phyloP scores from a whole-genome alignment of 2,329 filamentous ascomycete species.

The Tolypocladium paradoxum region DNA sequence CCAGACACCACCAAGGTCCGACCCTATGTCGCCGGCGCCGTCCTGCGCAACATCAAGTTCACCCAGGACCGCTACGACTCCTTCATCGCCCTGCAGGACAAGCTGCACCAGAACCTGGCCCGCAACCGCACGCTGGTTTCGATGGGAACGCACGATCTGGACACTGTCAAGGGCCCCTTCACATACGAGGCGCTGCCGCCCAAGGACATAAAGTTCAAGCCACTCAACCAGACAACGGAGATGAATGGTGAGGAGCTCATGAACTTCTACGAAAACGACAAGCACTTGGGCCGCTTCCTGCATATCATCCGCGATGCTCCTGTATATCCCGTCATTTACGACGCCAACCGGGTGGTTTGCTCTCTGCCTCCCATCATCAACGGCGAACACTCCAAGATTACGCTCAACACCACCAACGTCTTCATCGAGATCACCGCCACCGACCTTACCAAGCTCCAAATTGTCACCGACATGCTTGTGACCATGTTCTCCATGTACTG shows the following conservation, averaged over 20 bases:
- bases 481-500: constrained; percentile 96
- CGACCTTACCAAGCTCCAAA: constrained; percentile 90
- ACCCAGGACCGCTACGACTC: constrained; percentile 86
- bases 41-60: constrained; percentile 85
- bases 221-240: constrained; percentile 81
- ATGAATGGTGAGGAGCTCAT: constrained; percentile 86
- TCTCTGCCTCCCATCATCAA: constrained; percentile 98
- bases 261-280: constrained; percentile 91
- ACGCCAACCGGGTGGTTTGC: constrained; percentile 76
- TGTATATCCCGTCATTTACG: constrained; percentile 92
- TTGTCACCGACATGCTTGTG: constrained; percentile 90
- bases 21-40: constrained; percentile 79
- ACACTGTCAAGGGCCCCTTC: constrained; percentile 89
- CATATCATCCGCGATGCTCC: constrained; percentile 91
- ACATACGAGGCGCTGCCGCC: constrained; percentile 88
- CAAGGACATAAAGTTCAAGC: constrained; percentile 83
- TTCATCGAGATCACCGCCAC: constrained; percentile 96
- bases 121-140: constrained; percentile 89
- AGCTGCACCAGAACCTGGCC: constrained; percentile 92
- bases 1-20: constrained; percentile 67
- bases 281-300: constrained; percentile 78
- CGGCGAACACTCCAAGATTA: constrained; percentile 93
- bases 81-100: constrained; percentile 96
- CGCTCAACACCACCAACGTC: constrained; percentile 78
- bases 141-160: constrained; percentile 93